Percentiles rank a stretch among this genome's conserved stretches.
phyloP scores from a whole-genome alignment of 2,329 filamentous ascomycete genomes.

The Neonectria ditissima region DNA sequence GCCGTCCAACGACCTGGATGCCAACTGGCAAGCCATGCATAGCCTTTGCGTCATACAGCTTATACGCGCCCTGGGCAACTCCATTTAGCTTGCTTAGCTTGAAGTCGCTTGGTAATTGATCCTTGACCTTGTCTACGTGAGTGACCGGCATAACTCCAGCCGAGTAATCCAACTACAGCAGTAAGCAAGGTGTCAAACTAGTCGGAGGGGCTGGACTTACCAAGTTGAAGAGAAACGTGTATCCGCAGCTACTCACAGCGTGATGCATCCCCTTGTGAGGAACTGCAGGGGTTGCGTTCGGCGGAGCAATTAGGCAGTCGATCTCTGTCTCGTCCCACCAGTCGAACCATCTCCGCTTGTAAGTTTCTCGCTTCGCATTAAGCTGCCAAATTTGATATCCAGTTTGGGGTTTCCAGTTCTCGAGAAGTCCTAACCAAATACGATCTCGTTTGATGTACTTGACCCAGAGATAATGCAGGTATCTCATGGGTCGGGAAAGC shows the following conservation, averaged over 20 bases:
- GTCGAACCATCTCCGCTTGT: slow-evolving; percentile 81
- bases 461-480: slow-evolving; percentile 90
- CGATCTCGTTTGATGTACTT: slow-evolving; percentile 81
- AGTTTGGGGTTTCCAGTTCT: slow-evolving; percentile 78
- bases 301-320: slow-evolving; percentile 86
- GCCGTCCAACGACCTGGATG: slow-evolving; percentile 83
- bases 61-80: slow-evolving; percentile 85
- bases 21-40: slow-evolving; percentile 93
- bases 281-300: slow-evolving; percentile 89
- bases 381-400: slow-evolving; percentile 86
- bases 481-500: slow-evolving; percentile 80
- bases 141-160: slow-evolving; percentile 86
- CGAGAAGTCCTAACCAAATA: slow-evolving; percentile 82
- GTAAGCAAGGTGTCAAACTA: slow-evolving; percentile 10
- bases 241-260: slow-evolving; percentile 87
- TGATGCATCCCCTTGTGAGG: slow-evolving; percentile 89
- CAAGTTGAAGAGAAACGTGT: slow-evolving; percentile 93
- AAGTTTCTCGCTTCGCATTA: slow-evolving; percentile 80
- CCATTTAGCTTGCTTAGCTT: slow-evolving; percentile 77
- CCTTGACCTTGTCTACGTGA: slow-evolving; percentile 78
- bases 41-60: slow-evolving; percentile 81
- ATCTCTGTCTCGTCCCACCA: slow-evolving; percentile 83
- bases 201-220: slow-evolving; percentile 57
- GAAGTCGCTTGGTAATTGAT: slow-evolving; percentile 73
- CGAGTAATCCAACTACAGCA: slow-evolving; percentile 80